Evolutionary conservation across 2,329 filamentous ascomycete species (phyloP).

Genomic region (Triangularia verruculosa): DNA sequence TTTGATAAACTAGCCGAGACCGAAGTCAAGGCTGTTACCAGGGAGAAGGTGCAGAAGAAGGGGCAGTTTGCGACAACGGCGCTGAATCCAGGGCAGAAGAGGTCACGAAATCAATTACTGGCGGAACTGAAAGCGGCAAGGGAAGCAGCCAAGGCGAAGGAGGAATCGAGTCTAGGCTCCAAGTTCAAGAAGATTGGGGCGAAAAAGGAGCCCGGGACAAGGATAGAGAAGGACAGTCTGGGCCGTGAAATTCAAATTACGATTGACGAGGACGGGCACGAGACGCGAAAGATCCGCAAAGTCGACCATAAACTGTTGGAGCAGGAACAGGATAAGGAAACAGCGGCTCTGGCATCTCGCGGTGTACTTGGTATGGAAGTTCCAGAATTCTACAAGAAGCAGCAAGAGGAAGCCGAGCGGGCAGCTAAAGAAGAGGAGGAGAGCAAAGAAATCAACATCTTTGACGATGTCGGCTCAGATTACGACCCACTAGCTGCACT

Average conservation of each 20-base stretch:
- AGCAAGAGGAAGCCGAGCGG: slow-evolving; percentile 32
- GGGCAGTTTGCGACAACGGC: slow-evolving; percentile 54
- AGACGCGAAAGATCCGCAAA: slow-evolving; percentile 63
- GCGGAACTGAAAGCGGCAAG: slow-evolving; percentile 64
- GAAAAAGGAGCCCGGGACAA: slow-evolving; percentile 50
- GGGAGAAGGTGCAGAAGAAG: slow-evolving; percentile 55
- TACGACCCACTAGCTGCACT: slow-evolving; percentile 65
- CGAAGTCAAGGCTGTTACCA: slow-evolving; percentile 53
- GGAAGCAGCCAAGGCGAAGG: slow-evolving; percentile 54
- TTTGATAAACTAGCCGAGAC: slow-evolving; percentile 56
- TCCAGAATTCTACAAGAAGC: slow-evolving; percentile 54
- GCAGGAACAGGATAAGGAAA: slow-evolving; percentile 39
- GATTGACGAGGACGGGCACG: slow-evolving; percentile 63
- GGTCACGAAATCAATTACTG: slow-evolving; percentile 63
- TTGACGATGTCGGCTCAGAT: slow-evolving; percentile 63
- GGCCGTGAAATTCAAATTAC: slow-evolving; percentile 64
- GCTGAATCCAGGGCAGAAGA: slow-evolving; percentile 55
- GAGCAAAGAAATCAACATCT: slow-evolving; percentile 61
- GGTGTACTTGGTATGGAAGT: slow-evolving; percentile 65
- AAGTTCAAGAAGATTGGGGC: slow-evolving; percentile 65
- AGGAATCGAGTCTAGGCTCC: slow-evolving; percentile 52
- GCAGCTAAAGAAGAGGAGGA: slow-evolving; percentile 42
- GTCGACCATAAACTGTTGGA: slow-evolving; percentile 38
- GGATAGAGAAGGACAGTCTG: slow-evolving; percentile 59
- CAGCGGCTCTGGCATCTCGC: slow-evolving; percentile 44